These are phyloP conservation scores for Talaromyces wortmannii DNA, from an alignment of 495 filamentous ascomycete species.

Conservation along the genomic window DNA sequence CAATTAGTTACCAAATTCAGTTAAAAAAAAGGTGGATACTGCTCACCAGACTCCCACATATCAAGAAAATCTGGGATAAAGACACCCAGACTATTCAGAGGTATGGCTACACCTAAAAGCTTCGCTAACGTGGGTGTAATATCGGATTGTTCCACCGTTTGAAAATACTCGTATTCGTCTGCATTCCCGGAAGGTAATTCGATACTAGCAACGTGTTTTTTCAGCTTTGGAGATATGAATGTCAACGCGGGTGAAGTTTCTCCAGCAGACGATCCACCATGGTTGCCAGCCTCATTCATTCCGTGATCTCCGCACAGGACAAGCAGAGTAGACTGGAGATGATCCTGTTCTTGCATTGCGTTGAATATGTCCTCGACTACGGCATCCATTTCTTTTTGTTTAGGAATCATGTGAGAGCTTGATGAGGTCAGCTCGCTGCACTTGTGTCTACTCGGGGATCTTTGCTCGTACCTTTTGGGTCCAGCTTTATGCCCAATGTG, in stretches of 20 bases:
- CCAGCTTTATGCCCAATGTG: slow-evolving; percentile 97
- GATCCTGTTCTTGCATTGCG: slow-evolving; percentile 59
- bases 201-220: neutral
- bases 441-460: neutral
- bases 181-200: slow-evolving; percentile 35
- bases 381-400: slow-evolving; percentile 90
- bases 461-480: slow-evolving; percentile 58
- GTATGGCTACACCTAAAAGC: slow-evolving; percentile 79
- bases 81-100: slow-evolving; percentile 86
- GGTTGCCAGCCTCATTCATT: slow-evolving; percentile 98
- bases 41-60: slow-evolving; percentile 60
- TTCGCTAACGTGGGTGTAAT: slow-evolving; percentile 85
- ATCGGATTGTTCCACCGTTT: slow-evolving; percentile 83
- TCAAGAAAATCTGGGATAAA: slow-evolving; percentile 73
- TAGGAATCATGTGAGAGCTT: slow-evolving; percentile 84
- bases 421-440: slow-evolving; percentile 9
- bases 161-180: slow-evolving; percentile 70
- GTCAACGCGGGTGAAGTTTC: slow-evolving; percentile 91
- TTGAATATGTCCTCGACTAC: slow-evolving; percentile 71
- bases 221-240: slow-evolving; percentile 86
- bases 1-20: neutral
- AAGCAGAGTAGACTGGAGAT: slow-evolving; percentile 73
- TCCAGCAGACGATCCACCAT: slow-evolving; percentile 85
- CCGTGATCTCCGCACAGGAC: slow-evolving; percentile 92
- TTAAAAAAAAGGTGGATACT: neutral